Percentiles rank a stretch among this genome's conserved stretches.
These are phyloP conservation scores for Pecoramyces ruminantium DNA, from an alignment of 192 early-diverging fungal species.

Conservation along the genomic window DNA sequence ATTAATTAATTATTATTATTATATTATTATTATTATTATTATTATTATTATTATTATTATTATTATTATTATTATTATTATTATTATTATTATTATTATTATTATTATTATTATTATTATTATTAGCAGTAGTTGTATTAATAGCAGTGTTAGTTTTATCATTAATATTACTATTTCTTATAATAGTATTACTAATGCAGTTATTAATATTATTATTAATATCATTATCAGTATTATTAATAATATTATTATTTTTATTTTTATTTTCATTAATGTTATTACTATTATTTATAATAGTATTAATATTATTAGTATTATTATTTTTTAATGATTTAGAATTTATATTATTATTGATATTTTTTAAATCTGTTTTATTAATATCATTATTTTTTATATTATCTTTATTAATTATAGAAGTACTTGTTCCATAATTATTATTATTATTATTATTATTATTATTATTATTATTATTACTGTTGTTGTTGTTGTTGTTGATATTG, in stretches of 20 bases:
- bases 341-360: too few species aligned
- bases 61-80: too few species aligned
- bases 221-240: too few species aligned
- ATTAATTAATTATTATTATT: neutral
- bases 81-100: neutral
- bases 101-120: neutral
- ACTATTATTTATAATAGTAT: too few species aligned
- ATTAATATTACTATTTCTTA: neutral
- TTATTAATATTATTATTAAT: too few species aligned
- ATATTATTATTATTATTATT: neutral
- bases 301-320: neutral
- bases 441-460: neutral
- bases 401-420: neutral
- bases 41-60: neutral
- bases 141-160: neutral
- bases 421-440: neutral
- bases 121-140: neutral
- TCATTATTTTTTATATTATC: neutral
- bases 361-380: too few species aligned
- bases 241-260: too few species aligned
- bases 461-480: too few species aligned
- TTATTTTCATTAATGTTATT: too few species aligned
- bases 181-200: neutral
- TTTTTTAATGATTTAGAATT: too few species aligned
- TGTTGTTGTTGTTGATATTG: neutral